Evolutionary conservation across 345 rosid species (phyloP).

Genomic region (Erysimum cheiranthoides): DNA sequence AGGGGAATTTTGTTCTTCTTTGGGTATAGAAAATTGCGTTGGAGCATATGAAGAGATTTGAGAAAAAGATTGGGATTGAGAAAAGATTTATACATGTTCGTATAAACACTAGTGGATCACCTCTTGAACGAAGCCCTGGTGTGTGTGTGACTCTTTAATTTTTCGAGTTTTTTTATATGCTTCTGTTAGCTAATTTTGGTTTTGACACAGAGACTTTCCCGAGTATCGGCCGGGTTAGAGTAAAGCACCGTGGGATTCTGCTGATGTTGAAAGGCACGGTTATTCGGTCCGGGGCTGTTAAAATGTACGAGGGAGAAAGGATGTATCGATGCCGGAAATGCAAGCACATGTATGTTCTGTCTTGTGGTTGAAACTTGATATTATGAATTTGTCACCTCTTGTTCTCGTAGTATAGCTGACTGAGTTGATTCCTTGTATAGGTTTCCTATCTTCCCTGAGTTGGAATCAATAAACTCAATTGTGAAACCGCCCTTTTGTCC

Average conservation of each 20-base stretch:
- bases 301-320: constrained; percentile 95
- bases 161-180: background rate
- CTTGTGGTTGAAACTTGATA: constrained; percentile 5
- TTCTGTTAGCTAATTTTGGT: constrained; percentile 13
- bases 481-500: constrained; percentile 81
- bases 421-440: constrained; percentile 49
- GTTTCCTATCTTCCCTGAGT: constrained; percentile 84
- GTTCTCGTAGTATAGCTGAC: constrained; percentile 5
- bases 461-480: constrained; percentile 85
- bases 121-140: constrained; percentile 76
- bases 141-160: constrained; percentile 33
- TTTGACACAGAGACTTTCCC: constrained; percentile 73
- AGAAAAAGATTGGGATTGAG: constrained; percentile 55
- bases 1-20: too few relatives aligned
- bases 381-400: constrained; percentile 8
- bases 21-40: constrained; percentile 58
- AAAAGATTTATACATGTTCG: constrained; percentile 91
- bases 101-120: constrained; percentile 73
- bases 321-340: constrained; percentile 83
- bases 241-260: constrained; percentile 82
- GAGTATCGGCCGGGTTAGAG: constrained; percentile 81
- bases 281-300: constrained; percentile 82
- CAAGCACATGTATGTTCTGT: constrained; percentile 60
- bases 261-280: constrained; percentile 88
- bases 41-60: constrained; percentile 53